Percentiles rank a stretch among this genome's conserved stretches.
phyloP scores from a whole-genome alignment of 2,329 filamentous ascomycete species.

The Sarocladium strictum region DNA sequence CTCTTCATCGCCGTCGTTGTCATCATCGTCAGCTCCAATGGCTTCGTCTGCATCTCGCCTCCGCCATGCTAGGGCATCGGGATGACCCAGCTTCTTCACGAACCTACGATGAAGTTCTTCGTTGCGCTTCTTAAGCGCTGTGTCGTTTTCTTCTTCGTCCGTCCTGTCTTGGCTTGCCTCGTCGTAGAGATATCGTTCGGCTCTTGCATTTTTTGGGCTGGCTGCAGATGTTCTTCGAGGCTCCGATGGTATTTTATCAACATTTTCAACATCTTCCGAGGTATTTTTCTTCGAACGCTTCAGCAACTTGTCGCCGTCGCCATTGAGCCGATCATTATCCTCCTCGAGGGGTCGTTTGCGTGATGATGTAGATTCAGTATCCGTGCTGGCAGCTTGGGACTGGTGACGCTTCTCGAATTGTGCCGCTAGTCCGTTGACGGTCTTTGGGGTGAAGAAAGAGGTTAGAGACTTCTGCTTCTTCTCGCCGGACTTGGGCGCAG shows the following conservation, averaged over 20 bases:
- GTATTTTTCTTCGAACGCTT: conserved; percentile 39
- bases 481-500: conserved; percentile 31
- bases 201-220: conserved; percentile 28
- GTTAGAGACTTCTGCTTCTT: conserved; percentile 80
- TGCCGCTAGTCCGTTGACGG: conserved; percentile 39
- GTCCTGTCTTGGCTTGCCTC: conserved; percentile 28
- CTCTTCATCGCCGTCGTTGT: conserved; percentile 51
- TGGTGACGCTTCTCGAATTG: conserved; percentile 26
- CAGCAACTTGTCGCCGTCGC: conserved; percentile 27
- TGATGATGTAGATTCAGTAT: conserved; percentile 23
- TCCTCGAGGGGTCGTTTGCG: conserved; percentile 48
- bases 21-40: conserved; percentile 48
- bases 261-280: conserved; percentile 28
- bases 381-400: conserved; percentile 19
- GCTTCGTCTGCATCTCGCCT: conserved; percentile 45
- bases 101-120: conserved; percentile 76
- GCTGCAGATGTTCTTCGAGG: conserved; percentile 13
- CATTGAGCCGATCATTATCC: conserved; percentile 38
- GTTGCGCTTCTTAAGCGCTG: conserved; percentile 49
- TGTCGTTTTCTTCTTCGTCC: conserved; percentile 39
- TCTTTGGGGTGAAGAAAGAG: conserved; percentile 71
- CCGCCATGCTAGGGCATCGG: conserved; percentile 70
- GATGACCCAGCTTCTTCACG: conserved; percentile 81
- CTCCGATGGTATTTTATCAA: conserved; percentile 26
- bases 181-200: conserved; percentile 47